These are phyloP conservation scores for Anthracocystis setariae DNA, from an alignment of 1,284 basidiomycete species.

Conservation along the genomic window DNA sequence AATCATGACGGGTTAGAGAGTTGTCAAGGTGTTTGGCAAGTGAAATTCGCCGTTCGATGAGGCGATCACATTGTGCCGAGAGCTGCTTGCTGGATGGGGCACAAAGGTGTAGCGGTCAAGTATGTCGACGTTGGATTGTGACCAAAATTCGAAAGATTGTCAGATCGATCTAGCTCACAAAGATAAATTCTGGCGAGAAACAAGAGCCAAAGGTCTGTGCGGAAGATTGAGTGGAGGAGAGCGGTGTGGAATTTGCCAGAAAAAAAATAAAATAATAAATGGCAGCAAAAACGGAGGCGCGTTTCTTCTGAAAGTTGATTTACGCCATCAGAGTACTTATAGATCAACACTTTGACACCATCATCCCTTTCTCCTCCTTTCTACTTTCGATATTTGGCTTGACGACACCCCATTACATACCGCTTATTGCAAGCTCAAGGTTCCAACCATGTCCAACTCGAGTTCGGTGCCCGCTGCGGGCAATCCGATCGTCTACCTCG, in stretches of 20 bases:
- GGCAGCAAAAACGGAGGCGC: too few relatives aligned
- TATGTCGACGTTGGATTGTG: too few relatives aligned
- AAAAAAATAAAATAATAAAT: too few relatives aligned
- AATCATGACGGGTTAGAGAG: too few relatives aligned
- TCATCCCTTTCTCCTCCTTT: background rate
- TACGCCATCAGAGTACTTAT: background rate
- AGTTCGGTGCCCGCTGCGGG: constrained; percentile 10
- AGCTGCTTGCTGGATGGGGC: too few relatives aligned
- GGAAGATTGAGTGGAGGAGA: background rate
- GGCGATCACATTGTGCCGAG: too few relatives aligned
- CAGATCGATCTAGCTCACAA: background rate
- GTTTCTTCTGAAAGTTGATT: constrained; percentile 1
- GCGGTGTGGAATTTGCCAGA: constrained; percentile 28
- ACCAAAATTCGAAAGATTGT: background rate
- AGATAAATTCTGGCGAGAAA: background rate
- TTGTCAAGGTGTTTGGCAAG: too few relatives aligned
- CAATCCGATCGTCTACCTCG: constrained; percentile 55
- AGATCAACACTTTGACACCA: background rate
- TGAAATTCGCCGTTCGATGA: too few relatives aligned
- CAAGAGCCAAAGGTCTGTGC: background rate
- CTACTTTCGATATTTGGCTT: too few relatives aligned
- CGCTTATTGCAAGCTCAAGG: too few relatives aligned
- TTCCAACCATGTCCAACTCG: constrained; percentile 6
- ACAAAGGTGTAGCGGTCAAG: too few relatives aligned
- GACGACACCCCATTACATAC: too few relatives aligned